phyloP scores from a whole-genome alignment of 129 eudicot species.

The Arctium minus region DNA sequence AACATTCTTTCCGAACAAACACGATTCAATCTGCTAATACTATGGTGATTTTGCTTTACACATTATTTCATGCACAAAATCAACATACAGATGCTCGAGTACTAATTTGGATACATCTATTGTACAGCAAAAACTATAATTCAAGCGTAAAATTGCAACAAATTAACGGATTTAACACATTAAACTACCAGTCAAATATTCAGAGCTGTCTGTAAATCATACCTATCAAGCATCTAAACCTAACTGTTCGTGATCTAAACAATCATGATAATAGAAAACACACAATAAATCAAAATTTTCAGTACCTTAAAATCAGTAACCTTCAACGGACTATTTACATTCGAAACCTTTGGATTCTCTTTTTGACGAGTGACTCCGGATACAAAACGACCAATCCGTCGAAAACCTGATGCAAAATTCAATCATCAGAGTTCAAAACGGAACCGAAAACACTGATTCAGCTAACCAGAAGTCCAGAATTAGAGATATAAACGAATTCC shows the following conservation, averaged over 20 bases:
- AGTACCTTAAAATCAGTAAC: constrained; percentile 8
- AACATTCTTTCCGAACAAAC: background rate
- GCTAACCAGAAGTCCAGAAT: background rate
- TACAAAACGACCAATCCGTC: constrained; percentile 22
- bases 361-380: constrained; percentile 9
- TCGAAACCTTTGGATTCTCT: background rate
- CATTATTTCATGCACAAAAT: background rate
- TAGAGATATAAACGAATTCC: background rate
- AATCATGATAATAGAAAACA: background rate
- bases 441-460: background rate
- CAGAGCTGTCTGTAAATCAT: background rate
- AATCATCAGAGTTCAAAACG: background rate
- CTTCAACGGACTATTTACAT: background rate
- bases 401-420: constrained; percentile 10
- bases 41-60: background rate
- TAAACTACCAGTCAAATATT: background rate
- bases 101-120: background rate
- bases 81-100: background rate
- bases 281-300: background rate
- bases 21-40: background rate
- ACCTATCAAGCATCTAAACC: background rate
- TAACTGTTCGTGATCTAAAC: background rate
- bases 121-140: background rate
- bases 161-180: background rate
- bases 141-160: background rate